Evolutionary conservation across 768 basidiomycete species (phyloP).

Genomic region (Lentinula sp.): DNA sequence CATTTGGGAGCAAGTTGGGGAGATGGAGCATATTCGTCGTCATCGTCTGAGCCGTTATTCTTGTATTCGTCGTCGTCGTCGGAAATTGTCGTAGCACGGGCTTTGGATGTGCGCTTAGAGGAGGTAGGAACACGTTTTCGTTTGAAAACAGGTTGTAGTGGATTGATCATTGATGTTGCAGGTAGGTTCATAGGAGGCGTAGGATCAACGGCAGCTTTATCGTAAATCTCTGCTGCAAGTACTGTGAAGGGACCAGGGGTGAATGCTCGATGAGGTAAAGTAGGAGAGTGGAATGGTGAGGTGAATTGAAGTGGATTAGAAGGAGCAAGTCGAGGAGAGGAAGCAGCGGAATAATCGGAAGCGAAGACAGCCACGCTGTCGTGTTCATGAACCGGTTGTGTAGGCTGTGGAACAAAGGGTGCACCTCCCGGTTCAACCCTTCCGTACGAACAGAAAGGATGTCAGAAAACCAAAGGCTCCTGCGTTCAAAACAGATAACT

Average conservation of each 20-base stretch:
- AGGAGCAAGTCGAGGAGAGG: neutral
- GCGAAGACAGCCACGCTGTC: neutral
- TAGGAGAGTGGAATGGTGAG: neutral
- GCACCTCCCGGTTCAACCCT: neutral
- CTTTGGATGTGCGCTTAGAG: neutral
- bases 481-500: neutral
- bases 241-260: neutral
- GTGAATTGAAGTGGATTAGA: neutral
- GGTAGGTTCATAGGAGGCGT: neutral
- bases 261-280: neutral
- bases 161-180: neutral
- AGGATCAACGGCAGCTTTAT: neutral
- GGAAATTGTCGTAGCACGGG: neutral
- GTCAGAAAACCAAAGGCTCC: neutral
- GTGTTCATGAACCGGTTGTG: neutral
- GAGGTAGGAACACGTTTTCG: constrained; percentile 4
- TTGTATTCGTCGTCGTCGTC: constrained; percentile 21
- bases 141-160: neutral
- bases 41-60: constrained; percentile 28
- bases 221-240: neutral
- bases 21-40: constrained; percentile 42
- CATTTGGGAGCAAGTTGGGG: constrained; percentile 25
- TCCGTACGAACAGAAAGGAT: neutral
- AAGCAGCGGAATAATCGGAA: neutral
- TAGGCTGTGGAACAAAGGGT: neutral